These are phyloP conservation scores for Ailanthus altissimus DNA, from an alignment of 345 rosid genomes.

Conservation along the genomic window DNA sequence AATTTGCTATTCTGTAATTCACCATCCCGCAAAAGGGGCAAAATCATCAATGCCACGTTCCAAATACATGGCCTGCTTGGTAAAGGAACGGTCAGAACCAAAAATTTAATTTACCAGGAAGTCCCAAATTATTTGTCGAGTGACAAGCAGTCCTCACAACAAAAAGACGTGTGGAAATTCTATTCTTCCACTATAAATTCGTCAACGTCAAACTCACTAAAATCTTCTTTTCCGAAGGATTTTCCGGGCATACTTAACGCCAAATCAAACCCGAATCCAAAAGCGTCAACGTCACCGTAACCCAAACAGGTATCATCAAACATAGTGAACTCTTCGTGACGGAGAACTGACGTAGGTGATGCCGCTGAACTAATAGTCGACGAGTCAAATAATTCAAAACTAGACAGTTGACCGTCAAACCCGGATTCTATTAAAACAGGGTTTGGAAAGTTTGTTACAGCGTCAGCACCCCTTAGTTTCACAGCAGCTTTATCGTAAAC, in stretches of 20 bases:
- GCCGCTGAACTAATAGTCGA: background rate
- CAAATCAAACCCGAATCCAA: slow-evolving; percentile 29
- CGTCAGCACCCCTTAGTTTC: slow-evolving; percentile 47
- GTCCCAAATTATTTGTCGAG: background rate
- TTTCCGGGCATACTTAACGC: slow-evolving; percentile 22
- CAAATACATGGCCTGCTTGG: background rate
- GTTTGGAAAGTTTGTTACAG: slow-evolving; percentile 51
- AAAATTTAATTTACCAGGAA: background rate
- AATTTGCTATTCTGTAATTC: background rate
- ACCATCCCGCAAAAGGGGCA: background rate
- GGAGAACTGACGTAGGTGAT: slow-evolving; percentile 46
- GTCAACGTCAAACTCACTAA: slow-evolving; percentile 31
- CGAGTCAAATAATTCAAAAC: slow-evolving; percentile 7
- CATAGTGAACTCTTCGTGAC: slow-evolving; percentile 18
- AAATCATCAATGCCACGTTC: background rate
- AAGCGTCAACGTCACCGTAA: slow-evolving; percentile 27
- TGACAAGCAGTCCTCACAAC: background rate
- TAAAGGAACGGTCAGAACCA: background rate
- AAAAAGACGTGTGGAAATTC: background rate
- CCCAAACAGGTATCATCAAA: slow-evolving; percentile 14
- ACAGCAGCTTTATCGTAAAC: slow-evolving; percentile 58
- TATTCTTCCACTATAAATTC: slow-evolving; percentile 35
- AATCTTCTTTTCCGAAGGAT: slow-evolving; percentile 13
- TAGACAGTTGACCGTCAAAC: background rate
- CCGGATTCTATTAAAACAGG: slow-evolving; percentile 16